phyloP scores from a whole-genome alignment of 1,139 yeast species.

The Taphrina betulina region DNA sequence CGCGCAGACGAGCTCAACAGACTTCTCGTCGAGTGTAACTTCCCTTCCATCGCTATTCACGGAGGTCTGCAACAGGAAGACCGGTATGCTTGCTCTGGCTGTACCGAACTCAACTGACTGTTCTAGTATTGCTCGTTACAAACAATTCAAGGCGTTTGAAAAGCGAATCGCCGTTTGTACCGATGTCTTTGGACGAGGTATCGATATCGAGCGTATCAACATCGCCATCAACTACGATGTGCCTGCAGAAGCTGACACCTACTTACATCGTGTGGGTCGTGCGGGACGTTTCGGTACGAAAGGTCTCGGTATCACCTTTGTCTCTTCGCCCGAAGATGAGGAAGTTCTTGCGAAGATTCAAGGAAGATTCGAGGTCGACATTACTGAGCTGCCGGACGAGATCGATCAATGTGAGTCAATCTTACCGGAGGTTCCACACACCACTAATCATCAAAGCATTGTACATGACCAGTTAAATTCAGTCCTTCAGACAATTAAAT shows the following conservation, averaged over 20 bases:
- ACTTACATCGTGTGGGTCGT: conserved; percentile 98
- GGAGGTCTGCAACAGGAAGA: conserved; percentile 96
- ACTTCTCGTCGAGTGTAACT: conserved; percentile 85
- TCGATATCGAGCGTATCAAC: conserved; percentile 97
- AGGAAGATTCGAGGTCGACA: conserved; percentile 94
- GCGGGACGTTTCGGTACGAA: conserved; percentile 99
- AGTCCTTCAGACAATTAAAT: no score
- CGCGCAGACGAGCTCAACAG: conserved; percentile 92
- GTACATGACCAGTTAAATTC: conserved; percentile 18
- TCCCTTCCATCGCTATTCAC: conserved; percentile 97
- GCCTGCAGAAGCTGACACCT: conserved; percentile 71
- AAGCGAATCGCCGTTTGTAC: conserved; percentile 98
- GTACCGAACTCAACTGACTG: neutral
- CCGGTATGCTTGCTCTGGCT: conserved; percentile 48
- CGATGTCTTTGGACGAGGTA: conserved; percentile 99
- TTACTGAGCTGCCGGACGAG: conserved; percentile 93
- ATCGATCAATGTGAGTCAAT: conserved; percentile 85
- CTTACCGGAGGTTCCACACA: neutral
- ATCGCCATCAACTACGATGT: conserved; percentile 95
- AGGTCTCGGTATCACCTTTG: conserved; percentile 93
- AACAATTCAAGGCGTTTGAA: conserved; percentile 94
- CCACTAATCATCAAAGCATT: conserved; percentile 1
- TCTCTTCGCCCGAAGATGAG: conserved; percentile 80
- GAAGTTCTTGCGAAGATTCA: conserved; percentile 89
- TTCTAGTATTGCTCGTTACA: conserved; percentile 73